Conservation (phyloP, 2,329 filamentous ascomycete genomes). For the Xylariaceae sp. region DNA sequence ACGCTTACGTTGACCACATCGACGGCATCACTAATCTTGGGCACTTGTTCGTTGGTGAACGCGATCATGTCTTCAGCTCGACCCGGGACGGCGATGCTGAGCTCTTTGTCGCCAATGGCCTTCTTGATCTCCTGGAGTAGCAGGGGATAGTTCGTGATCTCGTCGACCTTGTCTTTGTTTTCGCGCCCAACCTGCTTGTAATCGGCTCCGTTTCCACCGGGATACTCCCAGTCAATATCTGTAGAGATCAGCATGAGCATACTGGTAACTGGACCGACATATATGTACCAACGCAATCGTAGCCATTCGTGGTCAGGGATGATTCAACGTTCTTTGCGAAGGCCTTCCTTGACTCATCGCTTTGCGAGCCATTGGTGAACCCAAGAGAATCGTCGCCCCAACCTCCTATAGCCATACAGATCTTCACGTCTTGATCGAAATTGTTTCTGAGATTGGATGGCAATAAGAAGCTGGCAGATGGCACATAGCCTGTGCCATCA, state of each 20-base stretch:
- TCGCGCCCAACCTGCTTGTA: too few relatives aligned
- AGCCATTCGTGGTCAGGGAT: constrained; percentile 5
- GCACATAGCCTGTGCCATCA: not conserved
- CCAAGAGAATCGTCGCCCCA: constrained; percentile 3
- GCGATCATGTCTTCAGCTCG: constrained; percentile 5
- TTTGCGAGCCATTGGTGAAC: constrained; percentile 5
- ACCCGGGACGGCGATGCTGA: constrained; percentile 8
- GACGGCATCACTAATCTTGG: constrained; percentile 4
- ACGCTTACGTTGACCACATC: constrained; percentile 5
- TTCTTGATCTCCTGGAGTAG: constrained; percentile 2
- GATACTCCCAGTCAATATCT: constrained; percentile 14
- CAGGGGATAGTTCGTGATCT: constrained; percentile 7
- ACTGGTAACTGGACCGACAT: not conserved
- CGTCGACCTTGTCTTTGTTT: not conserved
- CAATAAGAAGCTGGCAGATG: constrained; percentile 1
- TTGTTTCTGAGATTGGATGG: constrained; percentile 1
- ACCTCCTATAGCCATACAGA: constrained; percentile 9
- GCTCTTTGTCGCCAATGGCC: not conserved
- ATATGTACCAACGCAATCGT: constrained; percentile 9
- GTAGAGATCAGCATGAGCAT: too few relatives aligned
- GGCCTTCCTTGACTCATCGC: not conserved
- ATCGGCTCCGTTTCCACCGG: constrained; percentile 7
- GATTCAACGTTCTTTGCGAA: constrained; percentile 6
- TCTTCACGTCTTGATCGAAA: constrained; percentile 6
- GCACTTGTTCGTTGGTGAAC: not conserved